Percentiles rank a stretch among this genome's conserved stretches.
These are phyloP conservation scores for Aristolochia californica DNA, from an alignment of 164 flowering plant genomes.

Conservation along the genomic window DNA sequence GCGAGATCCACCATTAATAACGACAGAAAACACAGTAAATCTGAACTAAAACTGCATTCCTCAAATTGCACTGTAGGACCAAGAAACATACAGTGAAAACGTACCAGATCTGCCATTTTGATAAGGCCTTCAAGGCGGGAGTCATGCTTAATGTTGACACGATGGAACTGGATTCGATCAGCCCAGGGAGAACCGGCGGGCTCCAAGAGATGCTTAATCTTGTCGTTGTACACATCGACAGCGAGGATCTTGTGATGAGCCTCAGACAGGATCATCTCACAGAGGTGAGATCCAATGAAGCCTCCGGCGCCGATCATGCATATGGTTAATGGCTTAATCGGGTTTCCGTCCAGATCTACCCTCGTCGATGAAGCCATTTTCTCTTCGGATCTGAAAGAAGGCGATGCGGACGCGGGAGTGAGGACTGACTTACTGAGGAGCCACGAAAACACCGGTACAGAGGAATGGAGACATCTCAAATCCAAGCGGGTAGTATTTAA, in stretches of 20 bases:
- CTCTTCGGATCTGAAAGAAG: background rate
- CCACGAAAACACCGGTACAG: too few species aligned
- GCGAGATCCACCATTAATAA: too few species aligned
- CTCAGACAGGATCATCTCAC: slow-evolving; percentile 25
- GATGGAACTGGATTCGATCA: slow-evolving; percentile 83
- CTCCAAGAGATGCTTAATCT: slow-evolving; percentile 26
- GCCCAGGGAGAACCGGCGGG: slow-evolving; percentile 33
- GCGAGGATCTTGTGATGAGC: slow-evolving; percentile 23
- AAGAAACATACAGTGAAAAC: background rate
- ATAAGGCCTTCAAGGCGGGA: slow-evolving; percentile 94
- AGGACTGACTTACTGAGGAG: too few species aligned
- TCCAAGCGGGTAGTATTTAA: too few species aligned
- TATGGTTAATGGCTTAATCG: slow-evolving; percentile 20
- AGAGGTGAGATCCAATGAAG: slow-evolving; percentile 33
- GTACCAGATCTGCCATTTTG: slow-evolving; percentile 95
- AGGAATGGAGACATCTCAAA: too few species aligned
- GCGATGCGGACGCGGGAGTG: too few species aligned
- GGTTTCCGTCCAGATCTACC: slow-evolving; percentile 26
- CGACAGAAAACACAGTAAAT: background rate
- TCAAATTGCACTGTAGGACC: background rate
- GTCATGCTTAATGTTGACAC: slow-evolving; percentile 91
- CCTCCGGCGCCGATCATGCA: slow-evolving; percentile 35
- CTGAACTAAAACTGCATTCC: background rate
- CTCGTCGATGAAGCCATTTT: slow-evolving; percentile 4
- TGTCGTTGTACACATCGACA: slow-evolving; percentile 26